Evolutionary conservation across 2,329 filamentous ascomycete species (phyloP).

Genomic region (Fusarium veterinarium): DNA sequence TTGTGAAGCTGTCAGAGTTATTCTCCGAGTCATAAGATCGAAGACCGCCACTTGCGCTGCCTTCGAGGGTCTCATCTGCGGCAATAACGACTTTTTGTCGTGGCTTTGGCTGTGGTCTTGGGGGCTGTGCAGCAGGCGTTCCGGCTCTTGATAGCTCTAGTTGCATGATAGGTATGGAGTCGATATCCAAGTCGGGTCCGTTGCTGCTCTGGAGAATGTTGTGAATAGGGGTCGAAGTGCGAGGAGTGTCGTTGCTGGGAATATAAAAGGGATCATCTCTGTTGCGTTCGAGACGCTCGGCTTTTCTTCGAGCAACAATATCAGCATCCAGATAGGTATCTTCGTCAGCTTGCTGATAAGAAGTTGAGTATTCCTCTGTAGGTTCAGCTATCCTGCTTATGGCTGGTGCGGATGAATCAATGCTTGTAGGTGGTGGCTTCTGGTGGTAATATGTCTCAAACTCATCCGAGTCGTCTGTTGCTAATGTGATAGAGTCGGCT

Average conservation of each 20-base stretch:
- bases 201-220: conserved; percentile 79
- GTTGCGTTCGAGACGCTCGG: conserved; percentile 83
- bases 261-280: conserved; percentile 98
- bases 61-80: conserved; percentile 77
- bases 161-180: conserved; percentile 96
- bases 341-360: conserved; percentile 70
- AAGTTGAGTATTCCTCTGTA: conserved; percentile 60
- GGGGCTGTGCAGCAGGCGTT: conserved; percentile 47
- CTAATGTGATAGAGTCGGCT: conserved; percentile 62
- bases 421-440: conserved; percentile 61
- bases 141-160: conserved; percentile 75
- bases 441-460: conserved; percentile 76
- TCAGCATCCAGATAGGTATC: conserved; percentile 78
- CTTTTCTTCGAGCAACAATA: conserved; percentile 77
- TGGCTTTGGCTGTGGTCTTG: conserved; percentile 54
- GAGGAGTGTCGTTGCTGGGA: conserved; percentile 63
- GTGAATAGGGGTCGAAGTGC: conserved; percentile 80
- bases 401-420: conserved; percentile 64
- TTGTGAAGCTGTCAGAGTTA: conserved; percentile 60
- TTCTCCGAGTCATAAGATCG: conserved; percentile 67
- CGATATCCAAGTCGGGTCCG: conserved; percentile 85
- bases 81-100: conserved; percentile 75
- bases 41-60: conserved; percentile 59
- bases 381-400: conserved; percentile 64
- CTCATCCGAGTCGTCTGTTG: conserved; percentile 69